These are phyloP conservation scores for Sporodiniella umbellata DNA, from an alignment of 371 early-diverging fungal genomes.

Conservation along the genomic window DNA sequence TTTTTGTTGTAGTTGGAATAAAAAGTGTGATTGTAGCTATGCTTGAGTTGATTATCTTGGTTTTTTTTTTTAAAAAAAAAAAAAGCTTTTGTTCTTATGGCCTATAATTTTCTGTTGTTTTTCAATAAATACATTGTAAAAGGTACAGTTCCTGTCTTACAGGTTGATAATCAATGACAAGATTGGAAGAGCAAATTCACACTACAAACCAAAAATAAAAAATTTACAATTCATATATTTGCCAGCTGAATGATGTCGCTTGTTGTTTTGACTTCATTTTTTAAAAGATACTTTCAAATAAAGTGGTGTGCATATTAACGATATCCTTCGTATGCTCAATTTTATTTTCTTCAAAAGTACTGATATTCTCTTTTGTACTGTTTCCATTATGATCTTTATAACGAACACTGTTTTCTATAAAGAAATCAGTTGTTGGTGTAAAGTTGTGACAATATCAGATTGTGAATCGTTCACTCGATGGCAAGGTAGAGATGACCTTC, in stretches of 20 bases:
- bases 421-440: too few species aligned
- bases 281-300: background rate
- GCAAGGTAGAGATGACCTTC: too few species aligned
- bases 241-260: background rate
- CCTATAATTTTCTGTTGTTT: slow-evolving; percentile 2
- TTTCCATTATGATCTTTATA: too few species aligned
- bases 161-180: slow-evolving; percentile 4
- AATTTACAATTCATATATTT: background rate
- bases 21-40: background rate
- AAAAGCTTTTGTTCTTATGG: background rate
- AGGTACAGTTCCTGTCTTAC: slow-evolving; percentile 3
- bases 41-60: background rate
- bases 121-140: slow-evolving; percentile 3
- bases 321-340: background rate
- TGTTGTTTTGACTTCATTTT: background rate
- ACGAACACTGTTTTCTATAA: too few species aligned
- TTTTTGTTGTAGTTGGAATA: background rate
- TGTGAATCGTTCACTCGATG: too few species aligned
- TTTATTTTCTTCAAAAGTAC: background rate
- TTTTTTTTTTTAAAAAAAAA: background rate
- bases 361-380: too few species aligned
- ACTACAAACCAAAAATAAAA: slow-evolving; percentile 1
- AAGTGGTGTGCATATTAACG: background rate
- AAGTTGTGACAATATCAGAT: too few species aligned
- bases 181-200: background rate